These are phyloP conservation scores for Epicoccum sorghinum DNA, from an alignment of 2,329 filamentous ascomycete genomes.

Conservation along the genomic window DNA sequence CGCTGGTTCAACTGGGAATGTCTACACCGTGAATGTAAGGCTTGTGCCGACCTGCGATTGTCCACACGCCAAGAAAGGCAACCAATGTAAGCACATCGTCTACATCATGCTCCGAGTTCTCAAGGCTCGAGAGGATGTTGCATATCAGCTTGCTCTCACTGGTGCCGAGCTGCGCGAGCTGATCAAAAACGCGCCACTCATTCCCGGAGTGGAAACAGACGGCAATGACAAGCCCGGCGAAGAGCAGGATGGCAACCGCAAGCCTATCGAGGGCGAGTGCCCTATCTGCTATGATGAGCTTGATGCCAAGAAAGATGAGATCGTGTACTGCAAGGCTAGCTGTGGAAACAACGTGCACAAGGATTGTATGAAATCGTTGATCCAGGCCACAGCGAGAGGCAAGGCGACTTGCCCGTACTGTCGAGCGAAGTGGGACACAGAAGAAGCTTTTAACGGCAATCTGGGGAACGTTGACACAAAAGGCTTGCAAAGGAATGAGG, in stretches of 20 bases:
- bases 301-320: slow-evolving; percentile 42
- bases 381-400: slow-evolving; percentile 28
- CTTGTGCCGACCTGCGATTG: slow-evolving; percentile 62
- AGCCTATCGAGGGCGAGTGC: slow-evolving; percentile 66
- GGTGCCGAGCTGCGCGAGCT: slow-evolving; percentile 63
- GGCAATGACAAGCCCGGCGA: slow-evolving; percentile 38
- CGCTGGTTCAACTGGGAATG: slow-evolving; percentile 66
- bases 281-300: slow-evolving; percentile 60
- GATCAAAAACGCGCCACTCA: slow-evolving; percentile 59
- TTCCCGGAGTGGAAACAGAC: slow-evolving; percentile 49
- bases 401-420: slow-evolving; percentile 67
- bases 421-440: slow-evolving; percentile 60
- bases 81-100: slow-evolving; percentile 69
- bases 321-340: slow-evolving; percentile 62
- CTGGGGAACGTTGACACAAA: slow-evolving; percentile 55
- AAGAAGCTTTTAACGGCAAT: slow-evolving; percentile 46
- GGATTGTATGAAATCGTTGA: slow-evolving; percentile 63
- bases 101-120: slow-evolving; percentile 66
- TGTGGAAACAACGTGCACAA: slow-evolving; percentile 70
- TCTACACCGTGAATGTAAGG: slow-evolving; percentile 63
- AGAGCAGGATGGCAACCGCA: slow-evolving; percentile 58
- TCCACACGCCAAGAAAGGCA: slow-evolving; percentile 60
- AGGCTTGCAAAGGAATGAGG: slow-evolving; percentile 49
- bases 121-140: slow-evolving; percentile 61
- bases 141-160: slow-evolving; percentile 67